A percentile compares a stretch with the other conserved stretches of the same genome.
phyloP scores from a whole-genome alignment of 1,284 basidiomycete genomes.

The Kwoniella shivajii region DNA sequence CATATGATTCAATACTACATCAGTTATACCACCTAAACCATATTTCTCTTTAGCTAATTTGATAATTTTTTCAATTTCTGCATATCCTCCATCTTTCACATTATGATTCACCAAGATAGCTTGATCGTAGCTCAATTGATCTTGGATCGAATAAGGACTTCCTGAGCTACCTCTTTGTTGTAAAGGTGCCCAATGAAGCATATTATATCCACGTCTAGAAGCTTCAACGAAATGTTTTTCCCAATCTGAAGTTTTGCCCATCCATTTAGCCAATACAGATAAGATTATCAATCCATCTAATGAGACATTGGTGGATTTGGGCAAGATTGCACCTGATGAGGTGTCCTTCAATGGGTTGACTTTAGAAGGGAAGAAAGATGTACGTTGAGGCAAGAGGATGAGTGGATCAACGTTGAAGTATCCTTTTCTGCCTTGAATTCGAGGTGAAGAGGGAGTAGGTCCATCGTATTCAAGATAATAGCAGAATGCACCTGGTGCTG shows the following conservation, averaged over 20 bases:
- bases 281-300: slow-evolving; percentile 83
- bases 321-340: slow-evolving; percentile 58
- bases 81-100: slow-evolving; percentile 59
- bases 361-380: slow-evolving; percentile 62
- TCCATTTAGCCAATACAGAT: slow-evolving; percentile 93
- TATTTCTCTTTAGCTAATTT: slow-evolving; percentile 77
- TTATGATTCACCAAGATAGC: slow-evolving; percentile 64
- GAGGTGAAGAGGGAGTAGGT: slow-evolving; percentile 39
- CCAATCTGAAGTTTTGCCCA: slow-evolving; percentile 81
- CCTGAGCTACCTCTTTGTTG: slow-evolving; percentile 84
- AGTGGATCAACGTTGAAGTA: slow-evolving; percentile 95
- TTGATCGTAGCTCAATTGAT: slow-evolving; percentile 79
- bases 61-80: slow-evolving; percentile 60
- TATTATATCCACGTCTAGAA: slow-evolving; percentile 85
- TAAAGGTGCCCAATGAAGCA: slow-evolving; percentile 92
- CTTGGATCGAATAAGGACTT: slow-evolving; percentile 87
- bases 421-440: slow-evolving; percentile 77
- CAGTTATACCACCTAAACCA: slow-evolving; percentile 82
- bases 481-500: slow-evolving; percentile 88
- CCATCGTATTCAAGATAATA: slow-evolving; percentile 89
- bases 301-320: slow-evolving; percentile 58
- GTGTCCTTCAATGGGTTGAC: slow-evolving; percentile 56
- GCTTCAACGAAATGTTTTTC: slow-evolving; percentile 75
- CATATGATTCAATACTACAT: slow-evolving; percentile 94
- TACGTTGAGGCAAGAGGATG: slow-evolving; percentile 70